Conservation (phyloP, 306 rosid genomes). For the Ammopiptanthus mongolicus region DNA sequence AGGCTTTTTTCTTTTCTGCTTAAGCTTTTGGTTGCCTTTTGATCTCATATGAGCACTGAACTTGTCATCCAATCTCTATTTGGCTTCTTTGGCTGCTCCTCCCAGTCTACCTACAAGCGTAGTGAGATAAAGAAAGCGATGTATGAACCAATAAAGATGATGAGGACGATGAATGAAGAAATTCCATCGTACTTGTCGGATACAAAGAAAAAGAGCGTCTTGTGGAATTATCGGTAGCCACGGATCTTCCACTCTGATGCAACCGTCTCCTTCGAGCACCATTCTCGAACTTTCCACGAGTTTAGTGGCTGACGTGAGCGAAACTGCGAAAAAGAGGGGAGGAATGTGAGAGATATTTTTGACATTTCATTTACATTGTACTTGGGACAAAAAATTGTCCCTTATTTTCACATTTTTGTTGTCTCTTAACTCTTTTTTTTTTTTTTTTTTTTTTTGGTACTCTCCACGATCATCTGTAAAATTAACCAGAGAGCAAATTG, state of each 20-base stretch:
- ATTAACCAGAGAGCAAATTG: too few relatives aligned
- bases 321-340: too few relatives aligned
- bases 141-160: constrained; percentile 39
- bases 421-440: too few relatives aligned
- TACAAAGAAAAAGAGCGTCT: constrained; percentile 59
- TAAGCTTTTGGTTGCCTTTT: constrained; percentile 23
- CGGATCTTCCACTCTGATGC: constrained; percentile 36
- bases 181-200: constrained; percentile 38
- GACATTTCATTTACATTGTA: too few relatives aligned
- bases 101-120: constrained; percentile 46
- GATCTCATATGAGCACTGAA: constrained; percentile 36
- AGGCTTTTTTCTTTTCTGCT: neutral
- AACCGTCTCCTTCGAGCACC: constrained; percentile 52
- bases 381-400: too few relatives aligned
- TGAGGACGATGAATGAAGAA: constrained; percentile 34
- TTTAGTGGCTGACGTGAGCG: too few relatives aligned
- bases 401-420: too few relatives aligned
- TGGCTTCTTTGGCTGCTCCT: constrained; percentile 64
- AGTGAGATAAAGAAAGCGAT: neutral
- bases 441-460: too few relatives aligned
- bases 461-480: too few relatives aligned
- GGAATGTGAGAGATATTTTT: too few relatives aligned
- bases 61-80: constrained; percentile 67
- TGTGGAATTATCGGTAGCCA: constrained; percentile 29
- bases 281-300: neutral